These are phyloP conservation scores for Pseudohyphozyma bogoriensis DNA, from an alignment of 768 basidiomycete genomes.

Conservation along the genomic window DNA sequence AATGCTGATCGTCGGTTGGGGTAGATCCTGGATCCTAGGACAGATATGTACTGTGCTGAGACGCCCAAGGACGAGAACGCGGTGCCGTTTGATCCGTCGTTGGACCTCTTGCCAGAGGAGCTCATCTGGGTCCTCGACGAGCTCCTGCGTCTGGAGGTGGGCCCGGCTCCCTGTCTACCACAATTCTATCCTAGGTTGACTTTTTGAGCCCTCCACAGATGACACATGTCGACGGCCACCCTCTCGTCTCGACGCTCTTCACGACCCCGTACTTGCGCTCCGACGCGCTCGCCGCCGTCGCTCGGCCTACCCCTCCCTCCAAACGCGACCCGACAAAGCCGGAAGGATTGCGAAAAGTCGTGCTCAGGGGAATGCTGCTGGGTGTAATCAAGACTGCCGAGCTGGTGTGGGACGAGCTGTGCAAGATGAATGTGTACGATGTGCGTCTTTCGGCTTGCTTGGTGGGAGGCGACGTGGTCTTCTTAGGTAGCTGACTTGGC, in stretches of 20 bases:
- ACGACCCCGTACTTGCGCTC: slow-evolving; percentile 21
- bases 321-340: neutral
- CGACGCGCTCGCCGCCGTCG: neutral
- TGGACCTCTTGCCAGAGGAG: neutral
- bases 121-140: slow-evolving; percentile 11
- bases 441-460: too few species aligned
- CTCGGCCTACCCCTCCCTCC: neutral
- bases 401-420: slow-evolving; percentile 20
- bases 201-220: neutral
- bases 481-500: too few species aligned
- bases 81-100: slow-evolving; percentile 2
- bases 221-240: slow-evolving; percentile 19
- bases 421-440: slow-evolving; percentile 21
- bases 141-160: slow-evolving; percentile 15
- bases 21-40: slow-evolving; percentile 24
- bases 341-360: neutral
- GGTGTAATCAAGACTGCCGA: slow-evolving; percentile 14
- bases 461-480: too few species aligned
- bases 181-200: neutral
- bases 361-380: slow-evolving; percentile 18
- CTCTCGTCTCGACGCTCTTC: slow-evolving; percentile 24
- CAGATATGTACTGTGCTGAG: slow-evolving; percentile 13
- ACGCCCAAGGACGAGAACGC: neutral
- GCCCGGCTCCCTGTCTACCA: neutral
- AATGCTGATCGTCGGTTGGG: neutral